phyloP scores from a whole-genome alignment of 345 rosid species.

The Syzygium grande region DNA sequence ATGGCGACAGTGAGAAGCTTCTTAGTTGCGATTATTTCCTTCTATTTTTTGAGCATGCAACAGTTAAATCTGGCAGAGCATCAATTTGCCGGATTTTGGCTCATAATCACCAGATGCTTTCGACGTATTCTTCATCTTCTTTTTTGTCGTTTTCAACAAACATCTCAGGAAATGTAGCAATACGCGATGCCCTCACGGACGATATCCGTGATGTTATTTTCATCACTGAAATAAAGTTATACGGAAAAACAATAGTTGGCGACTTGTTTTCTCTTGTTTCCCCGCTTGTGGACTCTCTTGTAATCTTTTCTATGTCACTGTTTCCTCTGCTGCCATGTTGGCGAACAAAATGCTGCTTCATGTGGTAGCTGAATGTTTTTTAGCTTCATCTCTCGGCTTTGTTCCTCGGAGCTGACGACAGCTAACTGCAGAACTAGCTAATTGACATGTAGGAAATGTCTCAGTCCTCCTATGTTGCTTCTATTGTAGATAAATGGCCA shows the following conservation, averaged over 20 bases:
- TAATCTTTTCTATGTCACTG: not conserved
- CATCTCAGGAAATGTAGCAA: not conserved
- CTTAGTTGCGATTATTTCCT: not conserved
- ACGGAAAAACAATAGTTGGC: not conserved
- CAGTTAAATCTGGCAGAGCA: not conserved
- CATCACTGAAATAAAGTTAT: not conserved
- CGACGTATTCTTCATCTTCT: not conserved
- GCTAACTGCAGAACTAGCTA: not conserved
- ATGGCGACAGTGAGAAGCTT: constrained; percentile 14
- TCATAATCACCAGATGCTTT: not conserved
- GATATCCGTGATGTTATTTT: not conserved
- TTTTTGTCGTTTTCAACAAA: not conserved
- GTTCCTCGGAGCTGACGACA: not conserved
- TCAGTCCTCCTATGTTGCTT: not conserved
- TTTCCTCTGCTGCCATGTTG: not conserved
- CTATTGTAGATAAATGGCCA: not conserved
- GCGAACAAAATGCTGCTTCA: not conserved
- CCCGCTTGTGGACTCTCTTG: not conserved
- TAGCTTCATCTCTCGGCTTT: not conserved
- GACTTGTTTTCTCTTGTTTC: not conserved
- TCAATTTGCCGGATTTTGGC: not conserved
- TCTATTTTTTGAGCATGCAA: not conserved
- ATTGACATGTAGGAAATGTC: not conserved
- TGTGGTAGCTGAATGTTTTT: not conserved
- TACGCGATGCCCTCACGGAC: not conserved